Conservation (phyloP, 495 filamentous ascomycete species). For the Hyphodiscus hymeniophilus region DNA sequence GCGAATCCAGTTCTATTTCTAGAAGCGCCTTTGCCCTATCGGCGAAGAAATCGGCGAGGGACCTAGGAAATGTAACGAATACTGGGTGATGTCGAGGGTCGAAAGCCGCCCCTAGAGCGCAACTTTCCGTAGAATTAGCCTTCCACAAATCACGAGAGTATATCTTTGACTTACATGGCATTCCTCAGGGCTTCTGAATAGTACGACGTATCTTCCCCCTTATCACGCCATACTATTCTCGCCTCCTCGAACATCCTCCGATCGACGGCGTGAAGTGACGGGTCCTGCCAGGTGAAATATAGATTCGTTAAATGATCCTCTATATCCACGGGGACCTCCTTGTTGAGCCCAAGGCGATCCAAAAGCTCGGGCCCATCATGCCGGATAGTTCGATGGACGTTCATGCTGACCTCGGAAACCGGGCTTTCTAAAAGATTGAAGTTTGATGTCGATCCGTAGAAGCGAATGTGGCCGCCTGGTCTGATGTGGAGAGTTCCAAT, state of each 20-base stretch:
- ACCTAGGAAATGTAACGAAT: constrained; percentile 39
- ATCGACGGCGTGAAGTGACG: constrained; percentile 41
- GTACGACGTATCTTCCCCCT: constrained; percentile 30
- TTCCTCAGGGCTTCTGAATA: constrained; percentile 43
- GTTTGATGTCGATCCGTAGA: background rate
- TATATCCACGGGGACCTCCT: constrained; percentile 32
- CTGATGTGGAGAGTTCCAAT: background rate
- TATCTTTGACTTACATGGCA: constrained; percentile 32
- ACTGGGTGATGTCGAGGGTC: constrained; percentile 30
- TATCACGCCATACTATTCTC: constrained; percentile 5
- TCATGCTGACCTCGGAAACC: background rate
- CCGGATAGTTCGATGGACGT: constrained; percentile 19
- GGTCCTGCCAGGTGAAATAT: constrained; percentile 45
- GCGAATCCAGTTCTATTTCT: constrained; percentile 41
- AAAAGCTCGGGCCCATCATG: constrained; percentile 39
- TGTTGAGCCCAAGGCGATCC: constrained; percentile 35
- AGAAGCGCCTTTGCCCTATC: constrained; percentile 40
- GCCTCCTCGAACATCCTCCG: constrained; percentile 38
- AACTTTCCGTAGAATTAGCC: constrained; percentile 24
- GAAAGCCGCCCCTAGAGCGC: constrained; percentile 39
- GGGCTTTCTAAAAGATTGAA: background rate
- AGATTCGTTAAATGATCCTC: constrained; percentile 41
- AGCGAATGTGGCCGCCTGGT: background rate
- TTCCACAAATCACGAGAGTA: background rate
- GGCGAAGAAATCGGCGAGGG: constrained; percentile 40